Evolutionary conservation across 805 yeast genomes (phyloP).

Genomic region (Pichia nakasei): DNA sequence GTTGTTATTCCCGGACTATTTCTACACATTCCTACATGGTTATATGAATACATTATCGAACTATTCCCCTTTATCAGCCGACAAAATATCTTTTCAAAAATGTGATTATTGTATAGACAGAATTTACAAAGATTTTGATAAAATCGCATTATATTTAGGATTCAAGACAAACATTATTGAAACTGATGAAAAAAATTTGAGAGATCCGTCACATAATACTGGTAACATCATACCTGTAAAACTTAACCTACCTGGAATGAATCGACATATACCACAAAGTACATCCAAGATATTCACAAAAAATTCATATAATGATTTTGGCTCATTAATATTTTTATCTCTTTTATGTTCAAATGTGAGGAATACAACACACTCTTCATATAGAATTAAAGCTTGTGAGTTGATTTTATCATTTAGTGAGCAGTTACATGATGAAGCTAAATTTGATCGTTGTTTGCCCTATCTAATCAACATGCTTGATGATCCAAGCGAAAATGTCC

Average conservation of each 20-base stretch:
- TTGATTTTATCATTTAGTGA: constrained; percentile 69
- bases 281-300: constrained; percentile 23
- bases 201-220: constrained; percentile 4
- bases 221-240: constrained; percentile 29
- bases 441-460: constrained; percentile 80
- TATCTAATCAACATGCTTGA: constrained; percentile 65
- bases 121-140: constrained; percentile 51
- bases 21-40: constrained; percentile 61
- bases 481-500: constrained; percentile 58
- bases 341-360: constrained; percentile 52
- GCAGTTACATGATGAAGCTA: constrained; percentile 69
- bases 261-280: constrained; percentile 35
- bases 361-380: constrained; percentile 49
- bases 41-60: constrained; percentile 41
- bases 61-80: neutral
- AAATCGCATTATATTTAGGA: constrained; percentile 34
- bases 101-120: constrained; percentile 52
- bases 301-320: constrained; percentile 28
- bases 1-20: constrained; percentile 54
- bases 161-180: constrained; percentile 23
- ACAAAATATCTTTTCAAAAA: constrained; percentile 21
- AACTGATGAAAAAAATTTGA: constrained; percentile 6
- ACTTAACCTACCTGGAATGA: constrained; percentile 46
- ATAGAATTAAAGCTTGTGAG: constrained; percentile 65
- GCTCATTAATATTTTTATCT: constrained; percentile 50